Percentiles rank a stretch among this genome's conserved stretches.
Evolutionary conservation across 306 rosid species (phyloP).

Genomic region (Medicago arabica): DNA sequence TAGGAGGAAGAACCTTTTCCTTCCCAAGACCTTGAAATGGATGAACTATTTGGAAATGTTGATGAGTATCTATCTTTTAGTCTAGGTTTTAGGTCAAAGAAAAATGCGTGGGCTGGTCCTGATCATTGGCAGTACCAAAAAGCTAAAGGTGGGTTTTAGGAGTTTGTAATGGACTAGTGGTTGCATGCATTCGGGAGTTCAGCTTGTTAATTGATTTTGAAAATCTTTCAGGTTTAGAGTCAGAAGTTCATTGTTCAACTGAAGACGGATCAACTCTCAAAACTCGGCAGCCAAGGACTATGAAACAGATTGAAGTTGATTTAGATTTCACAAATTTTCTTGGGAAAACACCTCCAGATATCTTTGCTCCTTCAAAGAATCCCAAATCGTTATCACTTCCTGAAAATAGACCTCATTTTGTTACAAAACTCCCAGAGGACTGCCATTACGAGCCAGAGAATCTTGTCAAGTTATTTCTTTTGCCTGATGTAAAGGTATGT

Average conservation of each 20-base stretch:
- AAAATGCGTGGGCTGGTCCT: conserved; percentile 96
- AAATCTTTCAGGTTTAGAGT: conserved; percentile 46
- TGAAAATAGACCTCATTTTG: conserved; percentile 57
- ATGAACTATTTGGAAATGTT: conserved; percentile 64
- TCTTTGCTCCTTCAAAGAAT: conserved; percentile 81
- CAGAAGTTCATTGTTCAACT: conserved; percentile 51
- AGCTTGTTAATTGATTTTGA: conserved; percentile 30
- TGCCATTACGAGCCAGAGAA: conserved; percentile 90
- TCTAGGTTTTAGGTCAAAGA: conserved; percentile 72
- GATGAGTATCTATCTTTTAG: conserved; percentile 66
- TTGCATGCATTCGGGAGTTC: conserved; percentile 30
- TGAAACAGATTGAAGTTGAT: conserved; percentile 61
- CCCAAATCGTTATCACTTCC: conserved; percentile 70
- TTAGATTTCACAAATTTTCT: conserved; percentile 68
- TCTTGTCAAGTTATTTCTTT: conserved; percentile 84
- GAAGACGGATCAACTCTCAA: conserved; percentile 54
- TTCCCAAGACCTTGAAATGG: conserved; percentile 54
- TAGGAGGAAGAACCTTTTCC: conserved; percentile 65
- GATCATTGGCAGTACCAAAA: conserved; percentile 85
- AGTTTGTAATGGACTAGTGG: conserved; percentile 8
- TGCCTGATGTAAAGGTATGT: conserved; percentile 76
- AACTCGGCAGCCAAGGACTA: conserved; percentile 52
- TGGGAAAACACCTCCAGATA: conserved; percentile 55
- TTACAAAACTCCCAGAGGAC: conserved; percentile 91
- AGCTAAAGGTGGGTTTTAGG: conserved; percentile 61